These are phyloP conservation scores for Cladosporium sp. DNA, from an alignment of 2,329 filamentous ascomycete genomes.

Conservation along the genomic window DNA sequence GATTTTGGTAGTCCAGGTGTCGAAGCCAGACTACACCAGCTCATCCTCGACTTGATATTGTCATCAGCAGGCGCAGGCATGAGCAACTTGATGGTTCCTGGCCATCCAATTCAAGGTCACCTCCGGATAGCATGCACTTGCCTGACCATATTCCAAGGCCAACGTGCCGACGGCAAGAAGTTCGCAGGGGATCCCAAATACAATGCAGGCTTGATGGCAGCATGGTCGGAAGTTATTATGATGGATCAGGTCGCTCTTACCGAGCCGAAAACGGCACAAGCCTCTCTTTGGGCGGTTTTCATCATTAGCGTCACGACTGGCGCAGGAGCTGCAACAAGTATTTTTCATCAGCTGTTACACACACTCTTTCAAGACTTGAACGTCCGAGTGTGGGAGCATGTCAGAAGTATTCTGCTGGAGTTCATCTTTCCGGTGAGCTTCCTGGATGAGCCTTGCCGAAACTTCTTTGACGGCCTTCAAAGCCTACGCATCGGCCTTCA, in stretches of 20 bases:
- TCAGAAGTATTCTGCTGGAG: conserved; percentile 28
- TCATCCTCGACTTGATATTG: conserved; percentile 29
- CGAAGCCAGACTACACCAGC: conserved; percentile 25
- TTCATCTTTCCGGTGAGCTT: conserved; percentile 33
- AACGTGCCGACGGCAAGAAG: conserved; percentile 24
- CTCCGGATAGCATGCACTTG: conserved; percentile 30
- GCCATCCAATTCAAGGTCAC: conserved; percentile 28
- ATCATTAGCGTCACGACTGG: conserved; percentile 32
- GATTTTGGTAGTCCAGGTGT: conserved; percentile 29
- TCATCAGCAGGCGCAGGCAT: conserved; percentile 19
- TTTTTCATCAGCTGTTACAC: conserved; percentile 18
- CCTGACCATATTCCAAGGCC: conserved; percentile 30
- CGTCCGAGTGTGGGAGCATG: conserved; percentile 28
- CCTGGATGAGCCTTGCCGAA: conserved; percentile 28
- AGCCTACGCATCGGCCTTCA: conserved; percentile 4
- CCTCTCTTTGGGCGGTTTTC: conserved; percentile 30
- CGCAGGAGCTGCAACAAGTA: conserved; percentile 17
- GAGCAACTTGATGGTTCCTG: conserved; percentile 14
- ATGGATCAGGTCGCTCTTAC: conserved; percentile 25
- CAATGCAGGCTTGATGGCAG: conserved; percentile 26
- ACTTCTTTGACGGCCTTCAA: conserved; percentile 25
- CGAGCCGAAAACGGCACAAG: conserved; percentile 29
- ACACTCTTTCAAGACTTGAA: conserved; percentile 26
- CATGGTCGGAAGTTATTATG: conserved; percentile 27
- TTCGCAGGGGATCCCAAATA: conserved; percentile 28